Conservation (phyloP, 1,284 basidiomycete genomes). For the Flammula alnicola region DNA sequence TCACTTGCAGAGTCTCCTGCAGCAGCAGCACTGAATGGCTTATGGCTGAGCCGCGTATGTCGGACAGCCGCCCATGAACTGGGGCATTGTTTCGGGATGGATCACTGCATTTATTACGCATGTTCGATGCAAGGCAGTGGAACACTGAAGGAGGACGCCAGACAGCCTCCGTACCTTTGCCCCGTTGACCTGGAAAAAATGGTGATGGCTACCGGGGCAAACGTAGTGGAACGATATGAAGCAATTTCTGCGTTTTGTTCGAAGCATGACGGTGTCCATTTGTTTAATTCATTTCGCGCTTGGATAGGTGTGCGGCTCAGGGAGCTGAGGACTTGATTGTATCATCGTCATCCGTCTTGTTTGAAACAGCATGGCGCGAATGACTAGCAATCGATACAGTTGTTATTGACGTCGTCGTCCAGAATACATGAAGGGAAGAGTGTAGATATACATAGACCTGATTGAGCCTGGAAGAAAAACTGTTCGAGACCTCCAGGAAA, state of each 20-base stretch:
- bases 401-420: too few relatives aligned
- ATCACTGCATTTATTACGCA: constrained; percentile 41
- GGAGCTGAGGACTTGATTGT: background rate
- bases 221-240: constrained; percentile 21
- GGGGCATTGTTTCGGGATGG: constrained; percentile 40
- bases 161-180: constrained; percentile 40
- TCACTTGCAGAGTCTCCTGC: constrained; percentile 14
- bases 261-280: constrained; percentile 24
- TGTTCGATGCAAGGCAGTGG: constrained; percentile 40
- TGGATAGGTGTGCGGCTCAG: constrained; percentile 24
- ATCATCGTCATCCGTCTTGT: too few relatives aligned
- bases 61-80: constrained; percentile 40
- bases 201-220: constrained; percentile 26
- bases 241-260: constrained; percentile 32
- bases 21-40: constrained; percentile 20
- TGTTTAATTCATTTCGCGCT: constrained; percentile 33
- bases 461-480: too few relatives aligned
- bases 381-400: too few relatives aligned
- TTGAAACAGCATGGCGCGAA: too few relatives aligned
- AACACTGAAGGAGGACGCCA: constrained; percentile 34
- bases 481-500: too few relatives aligned
- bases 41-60: constrained; percentile 38
- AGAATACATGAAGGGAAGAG: too few relatives aligned
- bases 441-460: too few relatives aligned
- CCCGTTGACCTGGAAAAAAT: constrained; percentile 38